These are phyloP conservation scores for Pinguiococcus pyrenoidosus DNA, from an alignment of 108 stramenopile species.

Conservation along the genomic window DNA sequence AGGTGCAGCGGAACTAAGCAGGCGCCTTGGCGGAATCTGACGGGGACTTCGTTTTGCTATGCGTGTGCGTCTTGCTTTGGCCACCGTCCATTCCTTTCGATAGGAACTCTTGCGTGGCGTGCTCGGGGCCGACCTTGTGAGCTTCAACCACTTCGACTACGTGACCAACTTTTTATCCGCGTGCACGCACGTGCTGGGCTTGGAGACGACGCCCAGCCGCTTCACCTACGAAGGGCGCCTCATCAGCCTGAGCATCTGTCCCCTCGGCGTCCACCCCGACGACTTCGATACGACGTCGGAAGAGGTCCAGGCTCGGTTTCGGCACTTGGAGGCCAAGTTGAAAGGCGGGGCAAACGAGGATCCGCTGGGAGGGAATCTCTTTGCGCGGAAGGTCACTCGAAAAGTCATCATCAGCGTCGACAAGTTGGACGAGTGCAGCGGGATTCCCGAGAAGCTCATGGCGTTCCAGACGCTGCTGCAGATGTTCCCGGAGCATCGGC, in stretches of 20 bases:
- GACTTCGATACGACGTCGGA: conserved; percentile 13
- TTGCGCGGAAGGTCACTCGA: conserved; percentile 8
- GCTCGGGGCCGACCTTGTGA: conserved; percentile 19
- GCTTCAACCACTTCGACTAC: conserved; percentile 24
- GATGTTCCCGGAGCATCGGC: conserved; percentile 4
- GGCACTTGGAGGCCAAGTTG: neutral
- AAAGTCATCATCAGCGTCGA: conserved; percentile 21
- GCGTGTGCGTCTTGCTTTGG: too few species aligned
- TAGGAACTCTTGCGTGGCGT: conserved; percentile 8
- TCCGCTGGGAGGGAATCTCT: neutral
- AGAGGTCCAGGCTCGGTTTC: neutral
- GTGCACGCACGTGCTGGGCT: conserved; percentile 13
- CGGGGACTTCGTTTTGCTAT: too few species aligned
- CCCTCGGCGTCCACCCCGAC: conserved; percentile 23
- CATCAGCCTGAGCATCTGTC: conserved; percentile 15
- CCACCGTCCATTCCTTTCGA: too few species aligned
- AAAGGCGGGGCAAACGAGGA: neutral
- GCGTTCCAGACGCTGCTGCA: conserved; percentile 17
- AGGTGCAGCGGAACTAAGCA: too few species aligned
- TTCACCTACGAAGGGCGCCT: conserved; percentile 16
- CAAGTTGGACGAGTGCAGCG: conserved; percentile 20
- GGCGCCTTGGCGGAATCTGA: too few species aligned
- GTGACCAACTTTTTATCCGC: conserved; percentile 19
- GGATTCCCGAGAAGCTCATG: conserved; percentile 17
- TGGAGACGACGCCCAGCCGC: conserved; percentile 16